Conservation (phyloP, 768 basidiomycete genomes). For the Neoboletus magnificus region DNA sequence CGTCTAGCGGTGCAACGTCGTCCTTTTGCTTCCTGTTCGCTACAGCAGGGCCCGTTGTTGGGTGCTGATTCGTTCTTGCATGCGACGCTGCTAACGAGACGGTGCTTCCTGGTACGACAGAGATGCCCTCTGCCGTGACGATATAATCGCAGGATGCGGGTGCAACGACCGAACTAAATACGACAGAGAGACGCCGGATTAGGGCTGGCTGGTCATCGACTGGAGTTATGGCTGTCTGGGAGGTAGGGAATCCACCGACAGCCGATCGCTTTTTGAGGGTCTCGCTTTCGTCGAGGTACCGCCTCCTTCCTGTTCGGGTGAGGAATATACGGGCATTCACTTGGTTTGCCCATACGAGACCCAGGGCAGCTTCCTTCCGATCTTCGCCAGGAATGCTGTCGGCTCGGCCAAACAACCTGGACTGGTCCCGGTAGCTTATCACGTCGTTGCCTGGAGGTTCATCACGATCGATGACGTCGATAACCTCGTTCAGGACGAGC, state of each 20-base stretch:
- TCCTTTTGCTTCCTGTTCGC: slow-evolving; percentile 2
- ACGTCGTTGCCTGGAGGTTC: slow-evolving; percentile 14
- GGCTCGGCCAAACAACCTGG: slow-evolving; percentile 71
- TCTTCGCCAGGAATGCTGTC: slow-evolving; percentile 55
- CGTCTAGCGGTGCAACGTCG: slow-evolving; percentile 36
- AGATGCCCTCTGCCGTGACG: slow-evolving; percentile 60
- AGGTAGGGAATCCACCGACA: slow-evolving; percentile 2
- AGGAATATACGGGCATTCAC: slow-evolving; percentile 85
- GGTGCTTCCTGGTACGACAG: slow-evolving; percentile 26
- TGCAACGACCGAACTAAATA: slow-evolving; percentile 67
- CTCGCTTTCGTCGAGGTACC: slow-evolving; percentile 44
- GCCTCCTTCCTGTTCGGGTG: slow-evolving; percentile 67
- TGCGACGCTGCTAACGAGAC: slow-evolving; percentile 4
- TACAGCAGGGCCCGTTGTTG: slow-evolving; percentile 10
- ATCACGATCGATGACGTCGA: slow-evolving; percentile 61
- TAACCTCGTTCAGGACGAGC: slow-evolving; percentile 86
- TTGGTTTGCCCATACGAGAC: slow-evolving; percentile 92
- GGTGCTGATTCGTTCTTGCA: neutral
- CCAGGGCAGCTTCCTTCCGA: slow-evolving; percentile 77
- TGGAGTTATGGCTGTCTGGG: slow-evolving; percentile 6
- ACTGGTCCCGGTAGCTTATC: slow-evolving; percentile 67
- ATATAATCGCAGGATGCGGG: slow-evolving; percentile 73
- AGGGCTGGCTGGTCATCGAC: slow-evolving; percentile 45
- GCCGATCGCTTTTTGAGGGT: slow-evolving; percentile 25
- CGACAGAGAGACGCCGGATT: slow-evolving; percentile 68